Percentiles rank a stretch among this genome's conserved stretches.
Conservation (phyloP, 306 rosid species). For the Pyrus communis region DNA sequence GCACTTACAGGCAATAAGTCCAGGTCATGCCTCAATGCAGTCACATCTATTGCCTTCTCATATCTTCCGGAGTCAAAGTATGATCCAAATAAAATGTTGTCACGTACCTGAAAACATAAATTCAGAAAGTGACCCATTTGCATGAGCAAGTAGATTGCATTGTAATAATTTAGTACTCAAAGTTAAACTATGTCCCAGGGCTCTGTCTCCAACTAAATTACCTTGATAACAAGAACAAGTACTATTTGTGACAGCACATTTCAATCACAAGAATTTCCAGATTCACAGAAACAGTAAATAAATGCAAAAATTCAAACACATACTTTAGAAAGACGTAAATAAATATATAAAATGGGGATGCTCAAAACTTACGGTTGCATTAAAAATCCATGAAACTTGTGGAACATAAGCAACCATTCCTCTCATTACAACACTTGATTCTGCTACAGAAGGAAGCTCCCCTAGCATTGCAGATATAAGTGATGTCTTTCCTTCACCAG, state of each 20-base stretch:
- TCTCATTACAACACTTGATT: slow-evolving; percentile 28
- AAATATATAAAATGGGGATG: neutral
- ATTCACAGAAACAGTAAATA: neutral
- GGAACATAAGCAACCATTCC: slow-evolving; percentile 52
- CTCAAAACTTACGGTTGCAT: slow-evolving; percentile 37
- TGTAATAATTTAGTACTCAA: neutral
- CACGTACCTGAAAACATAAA: slow-evolving; percentile 36
- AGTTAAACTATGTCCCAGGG: neutral
- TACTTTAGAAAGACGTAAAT: neutral
- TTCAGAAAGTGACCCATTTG: neutral
- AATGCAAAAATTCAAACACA: neutral
- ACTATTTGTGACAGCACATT: neutral
- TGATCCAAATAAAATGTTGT: slow-evolving; percentile 47
- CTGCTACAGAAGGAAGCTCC: slow-evolving; percentile 42
- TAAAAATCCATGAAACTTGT: slow-evolving; percentile 47
- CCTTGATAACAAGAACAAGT: neutral
- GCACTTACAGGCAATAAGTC: slow-evolving; percentile 35
- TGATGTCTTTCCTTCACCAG: slow-evolving; percentile 60
- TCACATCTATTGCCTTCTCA: slow-evolving; percentile 36
- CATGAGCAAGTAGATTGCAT: neutral
- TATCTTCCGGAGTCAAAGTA: slow-evolving; percentile 28
- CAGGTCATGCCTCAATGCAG: slow-evolving; percentile 43
- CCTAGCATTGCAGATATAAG: slow-evolving; percentile 55
- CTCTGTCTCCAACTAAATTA: neutral
- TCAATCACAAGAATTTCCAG: neutral